phyloP scores from a whole-genome alignment of 1,284 basidiomycete genomes.

The Fistulina hepatica region DNA sequence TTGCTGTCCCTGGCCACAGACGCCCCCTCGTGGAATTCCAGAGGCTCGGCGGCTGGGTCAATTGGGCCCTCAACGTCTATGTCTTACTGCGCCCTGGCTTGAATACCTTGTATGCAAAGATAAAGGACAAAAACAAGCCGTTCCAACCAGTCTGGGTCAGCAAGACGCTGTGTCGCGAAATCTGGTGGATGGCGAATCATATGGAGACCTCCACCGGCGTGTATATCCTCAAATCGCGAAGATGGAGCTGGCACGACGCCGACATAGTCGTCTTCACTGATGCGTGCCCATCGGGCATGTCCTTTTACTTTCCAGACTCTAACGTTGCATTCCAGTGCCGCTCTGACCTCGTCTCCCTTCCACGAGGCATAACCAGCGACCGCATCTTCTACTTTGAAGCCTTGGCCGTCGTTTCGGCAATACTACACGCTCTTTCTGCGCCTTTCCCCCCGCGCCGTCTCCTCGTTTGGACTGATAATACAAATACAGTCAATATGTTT shows the following conservation, averaged over 20 bases:
- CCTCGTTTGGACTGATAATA: constrained; percentile 25
- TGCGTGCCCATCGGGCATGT: background rate
- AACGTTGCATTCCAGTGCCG: constrained; percentile 21
- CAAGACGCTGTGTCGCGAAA: constrained; percentile 14
- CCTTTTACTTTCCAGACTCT: constrained; percentile 1
- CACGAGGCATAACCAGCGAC: constrained; percentile 2
- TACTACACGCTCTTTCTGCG: constrained; percentile 9
- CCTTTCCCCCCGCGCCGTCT: constrained; percentile 6
- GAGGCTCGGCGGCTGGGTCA: constrained; percentile 21
- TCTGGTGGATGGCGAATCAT: constrained; percentile 24
- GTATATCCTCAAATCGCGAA: constrained; percentile 17
- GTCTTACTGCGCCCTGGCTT: constrained; percentile 21
- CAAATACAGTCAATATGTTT: constrained; percentile 27
- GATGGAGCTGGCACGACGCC: constrained; percentile 18
- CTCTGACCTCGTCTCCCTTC: too few relatives aligned
- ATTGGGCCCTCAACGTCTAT: constrained; percentile 25
- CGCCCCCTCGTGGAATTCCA: constrained; percentile 15
- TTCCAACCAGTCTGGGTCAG: constrained; percentile 20
- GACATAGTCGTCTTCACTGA: constrained; percentile 15
- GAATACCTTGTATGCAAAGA: constrained; percentile 10
- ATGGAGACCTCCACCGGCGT: constrained; percentile 19
- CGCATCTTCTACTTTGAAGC: constrained; percentile 27
- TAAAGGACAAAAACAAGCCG: constrained; percentile 1
- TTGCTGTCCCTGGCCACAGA: constrained; percentile 7
- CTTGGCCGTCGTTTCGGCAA: constrained; percentile 15